Conservation (phyloP, 208 protist genomes). For the Angomonas ambiguus region DNA sequence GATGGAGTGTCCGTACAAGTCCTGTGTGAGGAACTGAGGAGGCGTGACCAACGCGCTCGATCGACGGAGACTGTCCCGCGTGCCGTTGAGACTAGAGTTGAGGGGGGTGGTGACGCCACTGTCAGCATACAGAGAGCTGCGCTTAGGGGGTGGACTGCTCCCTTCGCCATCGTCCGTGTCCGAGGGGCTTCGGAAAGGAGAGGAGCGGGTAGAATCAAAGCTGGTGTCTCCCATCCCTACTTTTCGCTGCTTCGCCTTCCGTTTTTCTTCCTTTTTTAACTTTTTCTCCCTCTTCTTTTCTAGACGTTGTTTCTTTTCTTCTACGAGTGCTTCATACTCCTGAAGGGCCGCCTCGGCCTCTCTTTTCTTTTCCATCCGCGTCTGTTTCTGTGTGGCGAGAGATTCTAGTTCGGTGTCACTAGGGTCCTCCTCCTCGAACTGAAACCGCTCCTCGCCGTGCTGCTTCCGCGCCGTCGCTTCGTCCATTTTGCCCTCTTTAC, state of each 20-base stretch:
- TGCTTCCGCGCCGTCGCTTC: background rate
- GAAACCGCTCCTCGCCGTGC: background rate
- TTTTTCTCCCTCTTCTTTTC: constrained; percentile 4
- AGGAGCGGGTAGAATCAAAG: background rate
- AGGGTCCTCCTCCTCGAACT: constrained; percentile 4
- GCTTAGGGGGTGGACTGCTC: background rate
- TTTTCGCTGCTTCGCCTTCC: background rate
- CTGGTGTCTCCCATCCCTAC: background rate
- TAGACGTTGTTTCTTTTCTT: too few species aligned
- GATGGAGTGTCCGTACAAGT: background rate
- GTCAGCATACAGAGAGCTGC: background rate
- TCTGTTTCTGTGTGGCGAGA: background rate
- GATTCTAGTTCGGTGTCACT: background rate
- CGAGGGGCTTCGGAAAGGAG: background rate
- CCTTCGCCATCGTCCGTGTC: background rate
- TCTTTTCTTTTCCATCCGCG: background rate
- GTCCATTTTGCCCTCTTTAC: background rate
- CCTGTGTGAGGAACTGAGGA: background rate
- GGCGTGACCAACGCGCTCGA: background rate
- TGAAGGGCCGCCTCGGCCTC: constrained; percentile 1
- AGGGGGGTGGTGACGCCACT: background rate
- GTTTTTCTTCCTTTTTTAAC: constrained; percentile 6
- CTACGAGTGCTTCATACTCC: background rate
- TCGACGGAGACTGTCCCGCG: background rate
- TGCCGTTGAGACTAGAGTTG: background rate